phyloP scores from a whole-genome alignment of 306 rosid species.

The Cicer bijugum region DNA sequence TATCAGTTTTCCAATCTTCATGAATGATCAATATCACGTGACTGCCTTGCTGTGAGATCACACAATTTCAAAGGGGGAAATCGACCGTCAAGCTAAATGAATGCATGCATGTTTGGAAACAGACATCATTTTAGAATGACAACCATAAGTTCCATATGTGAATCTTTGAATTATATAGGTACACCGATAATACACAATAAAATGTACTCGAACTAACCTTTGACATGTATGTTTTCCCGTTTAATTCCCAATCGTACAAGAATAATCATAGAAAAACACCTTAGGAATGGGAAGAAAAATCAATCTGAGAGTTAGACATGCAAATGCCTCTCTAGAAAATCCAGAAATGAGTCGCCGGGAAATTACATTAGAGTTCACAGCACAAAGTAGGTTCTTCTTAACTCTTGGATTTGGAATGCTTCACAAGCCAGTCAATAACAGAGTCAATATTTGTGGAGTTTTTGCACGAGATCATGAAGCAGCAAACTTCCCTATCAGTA shows the following conservation, averaged over 20 bases:
- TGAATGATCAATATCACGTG: too few relatives aligned
- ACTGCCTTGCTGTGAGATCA: too few relatives aligned
- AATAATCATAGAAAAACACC: constrained; percentile 43
- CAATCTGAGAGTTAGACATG: constrained; percentile 57
- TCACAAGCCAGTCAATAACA: constrained; percentile 90
- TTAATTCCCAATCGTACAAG: constrained; percentile 32
- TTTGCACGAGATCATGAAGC: constrained; percentile 97
- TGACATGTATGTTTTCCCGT: constrained; percentile 37
- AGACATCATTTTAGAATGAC: constrained; percentile 33
- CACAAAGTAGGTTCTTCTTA: constrained; percentile 53
- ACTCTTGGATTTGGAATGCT: constrained; percentile 93
- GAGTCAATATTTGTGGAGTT: constrained; percentile 90
- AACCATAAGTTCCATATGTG: constrained; percentile 30
- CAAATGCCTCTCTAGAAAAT: constrained; percentile 54
- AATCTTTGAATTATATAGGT: constrained; percentile 31
- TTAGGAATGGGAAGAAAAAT: constrained; percentile 43
- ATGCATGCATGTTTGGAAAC: not conserved
- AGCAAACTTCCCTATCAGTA: constrained; percentile 88
- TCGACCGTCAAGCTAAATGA: too few relatives aligned
- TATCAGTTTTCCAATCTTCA: too few relatives aligned
- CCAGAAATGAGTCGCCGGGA: constrained; percentile 49
- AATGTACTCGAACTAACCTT: constrained; percentile 35
- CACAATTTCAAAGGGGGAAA: too few relatives aligned
- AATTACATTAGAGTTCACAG: constrained; percentile 53
- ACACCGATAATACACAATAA: constrained; percentile 38